These are phyloP conservation scores for Botrytis paeoniae DNA, from an alignment of 2,329 filamentous ascomycete genomes.

Conservation along the genomic window DNA sequence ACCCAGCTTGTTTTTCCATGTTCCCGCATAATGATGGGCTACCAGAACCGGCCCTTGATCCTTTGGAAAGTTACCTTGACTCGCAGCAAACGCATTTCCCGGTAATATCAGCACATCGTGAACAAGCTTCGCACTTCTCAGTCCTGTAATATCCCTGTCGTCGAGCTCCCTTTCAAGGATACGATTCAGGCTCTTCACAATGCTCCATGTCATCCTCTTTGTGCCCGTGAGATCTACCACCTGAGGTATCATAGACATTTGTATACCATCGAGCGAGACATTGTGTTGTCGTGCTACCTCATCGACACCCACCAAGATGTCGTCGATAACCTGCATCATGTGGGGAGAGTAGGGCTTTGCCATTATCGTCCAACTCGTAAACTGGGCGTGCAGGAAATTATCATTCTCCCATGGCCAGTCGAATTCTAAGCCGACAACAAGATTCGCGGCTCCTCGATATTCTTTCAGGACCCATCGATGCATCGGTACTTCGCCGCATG, in stretches of 20 bases:
- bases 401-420: slow-evolving; percentile 31
- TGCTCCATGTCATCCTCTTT: slow-evolving; percentile 29
- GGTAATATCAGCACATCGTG: slow-evolving; percentile 32
- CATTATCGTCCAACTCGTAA: slow-evolving; percentile 37
- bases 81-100: slow-evolving; percentile 21
- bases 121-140: slow-evolving; percentile 32
- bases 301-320: slow-evolving; percentile 29
- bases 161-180: slow-evolving; percentile 24
- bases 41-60: slow-evolving; percentile 19
- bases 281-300: slow-evolving; percentile 12
- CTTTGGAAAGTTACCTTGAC: slow-evolving; percentile 3
- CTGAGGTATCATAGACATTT: slow-evolving; percentile 13
- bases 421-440: slow-evolving; percentile 42
- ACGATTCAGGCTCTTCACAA: slow-evolving; percentile 31
- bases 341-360: slow-evolving; percentile 28
- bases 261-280: slow-evolving; percentile 23
- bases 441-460: slow-evolving; percentile 33
- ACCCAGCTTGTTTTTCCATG: not conserved
- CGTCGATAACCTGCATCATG: slow-evolving; percentile 33
- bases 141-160: slow-evolving; percentile 24
- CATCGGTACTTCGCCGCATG: not conserved
- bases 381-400: slow-evolving; percentile 23
- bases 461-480: slow-evolving; percentile 39
- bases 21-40: slow-evolving; percentile 22
- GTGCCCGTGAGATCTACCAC: slow-evolving; percentile 36